Conservation (phyloP, 257 asterid species). For the Solanum ossicruentum region DNA sequence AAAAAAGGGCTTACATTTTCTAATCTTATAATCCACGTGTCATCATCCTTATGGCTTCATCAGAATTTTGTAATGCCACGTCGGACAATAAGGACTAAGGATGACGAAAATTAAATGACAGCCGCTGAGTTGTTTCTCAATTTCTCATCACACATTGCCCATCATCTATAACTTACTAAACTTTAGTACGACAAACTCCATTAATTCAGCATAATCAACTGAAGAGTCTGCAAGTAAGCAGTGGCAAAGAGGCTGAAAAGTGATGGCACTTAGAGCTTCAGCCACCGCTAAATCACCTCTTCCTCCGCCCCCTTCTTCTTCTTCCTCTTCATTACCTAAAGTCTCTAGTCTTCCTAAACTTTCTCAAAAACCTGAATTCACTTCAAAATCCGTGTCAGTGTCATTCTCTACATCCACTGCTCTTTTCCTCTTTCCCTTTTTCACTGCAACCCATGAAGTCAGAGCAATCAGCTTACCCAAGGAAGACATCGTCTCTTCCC, state of each 20-base stretch:
- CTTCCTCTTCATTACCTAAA: conserved; percentile 14
- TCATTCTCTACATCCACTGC: conserved; percentile 48
- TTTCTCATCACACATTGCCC: conserved; percentile 11
- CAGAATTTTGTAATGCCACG: neutral
- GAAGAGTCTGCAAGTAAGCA: neutral
- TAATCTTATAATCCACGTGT: conserved; percentile 17
- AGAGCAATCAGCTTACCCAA: conserved; percentile 60
- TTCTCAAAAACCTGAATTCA: conserved; percentile 15
- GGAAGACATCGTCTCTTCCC: conserved; percentile 78
- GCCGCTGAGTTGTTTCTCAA: neutral
- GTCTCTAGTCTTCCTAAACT: conserved; percentile 12
- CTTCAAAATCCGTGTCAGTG: conserved; percentile 8
- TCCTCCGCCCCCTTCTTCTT: conserved; percentile 18
- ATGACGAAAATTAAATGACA: neutral
- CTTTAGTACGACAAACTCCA: neutral
- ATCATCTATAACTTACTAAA: neutral
- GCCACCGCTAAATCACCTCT: conserved; percentile 52
- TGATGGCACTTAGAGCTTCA: conserved; percentile 81
- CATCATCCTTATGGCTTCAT: neutral
- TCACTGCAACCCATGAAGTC: conserved; percentile 50
- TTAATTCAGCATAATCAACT: neutral
- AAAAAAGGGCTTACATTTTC: neutral
- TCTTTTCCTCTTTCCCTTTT: conserved; percentile 47
- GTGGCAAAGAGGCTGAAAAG: conserved; percentile 18
- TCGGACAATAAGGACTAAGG: conserved; percentile 1